phyloP scores from a whole-genome alignment of 306 rosid genomes.

The Prunus mira region DNA sequence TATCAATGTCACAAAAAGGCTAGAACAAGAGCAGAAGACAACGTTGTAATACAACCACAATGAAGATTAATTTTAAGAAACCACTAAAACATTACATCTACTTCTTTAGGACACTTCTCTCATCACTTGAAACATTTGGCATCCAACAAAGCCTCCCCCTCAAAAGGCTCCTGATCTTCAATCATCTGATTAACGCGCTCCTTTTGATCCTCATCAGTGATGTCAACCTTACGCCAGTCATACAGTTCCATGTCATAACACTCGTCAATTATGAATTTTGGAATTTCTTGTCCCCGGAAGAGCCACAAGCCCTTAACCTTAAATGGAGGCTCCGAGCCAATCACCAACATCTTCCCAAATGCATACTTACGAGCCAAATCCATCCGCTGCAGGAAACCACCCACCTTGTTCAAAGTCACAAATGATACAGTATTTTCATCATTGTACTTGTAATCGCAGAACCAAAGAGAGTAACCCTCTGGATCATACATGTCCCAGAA shows the following conservation, averaged over 20 bases:
- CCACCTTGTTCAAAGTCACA: constrained; percentile 74
- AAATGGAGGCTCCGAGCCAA: constrained; percentile 65
- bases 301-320: constrained; percentile 92
- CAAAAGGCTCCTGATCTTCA: constrained; percentile 80
- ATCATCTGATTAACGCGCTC: constrained; percentile 79
- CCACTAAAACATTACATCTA: background rate
- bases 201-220: constrained; percentile 60
- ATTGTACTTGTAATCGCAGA: constrained; percentile 73
- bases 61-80: background rate
- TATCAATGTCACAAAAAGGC: background rate
- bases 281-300: constrained; percentile 74
- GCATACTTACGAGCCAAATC: constrained; percentile 82
- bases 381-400: constrained; percentile 87
- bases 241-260: constrained; percentile 88
- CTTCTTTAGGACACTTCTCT: background rate
- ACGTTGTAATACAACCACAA: background rate
- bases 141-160: constrained; percentile 74
- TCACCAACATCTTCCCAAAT: constrained; percentile 79
- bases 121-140: constrained; percentile 83
- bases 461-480: constrained; percentile 90
- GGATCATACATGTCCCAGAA: constrained; percentile 97
- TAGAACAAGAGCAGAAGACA: background rate
- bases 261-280: constrained; percentile 62
- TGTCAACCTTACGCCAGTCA: constrained; percentile 72
- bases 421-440: constrained; percentile 74